Conservation (phyloP, 2,329 filamentous ascomycete genomes). For the Akanthomyces muscarius region DNA sequence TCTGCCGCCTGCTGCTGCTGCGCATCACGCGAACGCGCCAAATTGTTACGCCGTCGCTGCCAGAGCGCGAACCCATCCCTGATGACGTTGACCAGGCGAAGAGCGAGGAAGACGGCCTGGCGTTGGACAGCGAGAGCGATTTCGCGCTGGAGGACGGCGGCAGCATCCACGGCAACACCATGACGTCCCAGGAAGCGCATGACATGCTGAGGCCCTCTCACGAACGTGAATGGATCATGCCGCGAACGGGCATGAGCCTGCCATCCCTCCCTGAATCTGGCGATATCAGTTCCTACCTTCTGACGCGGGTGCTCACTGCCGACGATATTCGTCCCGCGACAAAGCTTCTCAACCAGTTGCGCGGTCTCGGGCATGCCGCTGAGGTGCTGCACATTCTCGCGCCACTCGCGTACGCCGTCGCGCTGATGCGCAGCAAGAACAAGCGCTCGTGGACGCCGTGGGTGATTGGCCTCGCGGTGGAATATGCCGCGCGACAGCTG, state of each 20-base stretch:
- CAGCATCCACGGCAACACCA: conserved; percentile 14
- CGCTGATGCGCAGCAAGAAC: conserved; percentile 68
- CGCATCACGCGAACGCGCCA: conserved; percentile 79
- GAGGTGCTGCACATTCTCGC: conserved; percentile 90
- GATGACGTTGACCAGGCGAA: conserved; percentile 45
- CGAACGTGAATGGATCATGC: conserved; percentile 78
- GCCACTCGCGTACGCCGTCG: conserved; percentile 79
- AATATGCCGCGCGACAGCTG: conserved; percentile 85
- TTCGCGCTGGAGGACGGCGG: conserved; percentile 36
- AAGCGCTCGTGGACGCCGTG: conserved; percentile 87
- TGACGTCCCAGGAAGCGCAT: conserved; percentile 27
- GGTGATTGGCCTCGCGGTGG: conserved; percentile 78
- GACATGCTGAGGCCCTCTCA: conserved; percentile 33
- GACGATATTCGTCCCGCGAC: conserved; percentile 95
- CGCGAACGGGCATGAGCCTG: conserved; percentile 82
- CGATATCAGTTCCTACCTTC: conserved; percentile 82
- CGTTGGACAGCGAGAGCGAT: conserved; percentile 39
- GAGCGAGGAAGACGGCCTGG: conserved; percentile 31
- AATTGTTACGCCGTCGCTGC: conserved; percentile 76
- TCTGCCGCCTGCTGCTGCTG: conserved; percentile 76
- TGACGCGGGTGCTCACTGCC: conserved; percentile 85
- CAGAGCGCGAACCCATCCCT: conserved; percentile 77
- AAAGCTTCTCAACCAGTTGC: conserved; percentile 76
- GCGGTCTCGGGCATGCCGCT: conserved; percentile 69
- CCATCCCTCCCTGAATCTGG: conserved; percentile 76